phyloP scores from a whole-genome alignment of 371 early-diverging fungal species.

The Mucor mucedo region DNA sequence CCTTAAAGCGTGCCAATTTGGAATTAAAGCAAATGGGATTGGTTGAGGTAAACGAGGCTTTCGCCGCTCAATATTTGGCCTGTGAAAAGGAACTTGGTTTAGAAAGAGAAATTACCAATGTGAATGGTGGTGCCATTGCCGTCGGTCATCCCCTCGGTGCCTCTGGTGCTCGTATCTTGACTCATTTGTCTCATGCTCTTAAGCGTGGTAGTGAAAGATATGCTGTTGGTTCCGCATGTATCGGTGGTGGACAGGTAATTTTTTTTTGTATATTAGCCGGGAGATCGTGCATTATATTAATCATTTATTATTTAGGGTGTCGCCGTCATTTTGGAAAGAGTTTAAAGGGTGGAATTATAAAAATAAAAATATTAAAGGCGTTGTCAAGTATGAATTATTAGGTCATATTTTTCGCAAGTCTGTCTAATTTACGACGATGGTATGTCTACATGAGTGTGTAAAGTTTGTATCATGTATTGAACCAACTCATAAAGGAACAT shows the following conservation, averaged over 20 bases:
- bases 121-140: slow-evolving; percentile 95
- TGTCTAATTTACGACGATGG: too few species aligned
- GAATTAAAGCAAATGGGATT: slow-evolving; percentile 85
- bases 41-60: slow-evolving; percentile 98
- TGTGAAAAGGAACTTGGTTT: slow-evolving; percentile 89
- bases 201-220: slow-evolving; percentile 80
- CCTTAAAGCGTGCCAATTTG: slow-evolving; percentile 83
- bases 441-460: too few species aligned
- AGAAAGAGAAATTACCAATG: slow-evolving; percentile 80
- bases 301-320: slow-evolving; percentile 38
- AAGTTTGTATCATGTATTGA: too few species aligned
- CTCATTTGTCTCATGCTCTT: slow-evolving; percentile 86
- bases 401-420: too few species aligned
- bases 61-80: slow-evolving; percentile 93
- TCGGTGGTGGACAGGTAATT: slow-evolving; percentile 86
- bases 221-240: slow-evolving; percentile 94
- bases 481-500: too few species aligned
- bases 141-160: slow-evolving; percentile 98
- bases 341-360: slow-evolving; percentile 23
- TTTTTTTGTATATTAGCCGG: background rate
- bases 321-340: slow-evolving; percentile 59
- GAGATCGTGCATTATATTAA: background rate
- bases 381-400: too few species aligned
- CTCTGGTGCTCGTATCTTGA: slow-evolving; percentile 93
- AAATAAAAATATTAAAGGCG: too few species aligned